A percentile compares a stretch with the other conserved stretches of the same genome.
Conservation (phyloP, 805 yeast genomes). For the Candida xyloterini region DNA sequence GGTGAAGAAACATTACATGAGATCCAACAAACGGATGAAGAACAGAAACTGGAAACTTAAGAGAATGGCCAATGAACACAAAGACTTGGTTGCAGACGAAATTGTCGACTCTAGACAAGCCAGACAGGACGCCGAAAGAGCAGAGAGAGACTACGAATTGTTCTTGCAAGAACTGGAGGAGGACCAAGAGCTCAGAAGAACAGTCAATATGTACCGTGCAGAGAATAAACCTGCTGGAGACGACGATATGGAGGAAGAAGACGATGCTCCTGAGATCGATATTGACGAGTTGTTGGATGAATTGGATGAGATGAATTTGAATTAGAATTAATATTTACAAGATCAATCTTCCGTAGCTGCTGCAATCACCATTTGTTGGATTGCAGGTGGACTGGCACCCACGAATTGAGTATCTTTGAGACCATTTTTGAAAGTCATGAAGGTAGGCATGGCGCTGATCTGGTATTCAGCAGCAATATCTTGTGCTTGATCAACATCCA, state of each 20-base stretch:
- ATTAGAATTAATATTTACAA: conserved; percentile 22
- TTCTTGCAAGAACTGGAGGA: conserved; percentile 98
- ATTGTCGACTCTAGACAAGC: conserved; percentile 58
- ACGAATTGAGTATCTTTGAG: conserved; percentile 53
- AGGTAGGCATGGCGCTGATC: conserved; percentile 76
- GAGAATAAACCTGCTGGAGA: conserved; percentile 41
- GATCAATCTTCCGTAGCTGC: conserved; percentile 9
- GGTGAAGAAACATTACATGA: conserved; percentile 83
- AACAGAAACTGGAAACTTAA: conserved; percentile 87
- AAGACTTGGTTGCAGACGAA: conserved; percentile 75
- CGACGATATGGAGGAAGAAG: conserved; percentile 41
- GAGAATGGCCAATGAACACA: conserved; percentile 97
- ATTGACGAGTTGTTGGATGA: conserved; percentile 94
- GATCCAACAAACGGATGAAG: conserved; percentile 72
- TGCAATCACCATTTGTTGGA: conserved; percentile 31
- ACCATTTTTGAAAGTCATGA: conserved; percentile 59
- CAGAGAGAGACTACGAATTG: conserved; percentile 90
- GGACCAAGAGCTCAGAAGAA: conserved; percentile 89
- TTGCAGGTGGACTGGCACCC: conserved; percentile 56
- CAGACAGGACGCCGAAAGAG: conserved; percentile 84
- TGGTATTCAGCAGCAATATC: conserved; percentile 62
- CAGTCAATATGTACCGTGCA: conserved; percentile 84
- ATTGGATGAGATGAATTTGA: conserved; percentile 87
- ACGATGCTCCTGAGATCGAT: conserved; percentile 82
- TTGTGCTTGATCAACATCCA: conserved; percentile 63